Evolutionary conservation across 2,329 filamentous ascomycete species (phyloP).

Genomic region (Phialophora expanda): DNA sequence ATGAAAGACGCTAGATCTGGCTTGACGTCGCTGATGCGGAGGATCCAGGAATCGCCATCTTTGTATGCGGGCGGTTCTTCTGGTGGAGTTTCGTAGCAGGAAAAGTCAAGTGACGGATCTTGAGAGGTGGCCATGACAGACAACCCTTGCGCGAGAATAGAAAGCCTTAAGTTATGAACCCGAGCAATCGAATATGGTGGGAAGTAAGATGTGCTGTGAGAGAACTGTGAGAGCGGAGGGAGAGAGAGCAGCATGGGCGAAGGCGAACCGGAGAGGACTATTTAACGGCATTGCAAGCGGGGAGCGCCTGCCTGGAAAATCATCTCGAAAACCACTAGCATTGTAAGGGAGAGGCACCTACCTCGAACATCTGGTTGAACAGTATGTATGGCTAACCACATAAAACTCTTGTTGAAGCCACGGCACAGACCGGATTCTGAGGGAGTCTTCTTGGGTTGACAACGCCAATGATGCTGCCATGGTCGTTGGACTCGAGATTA

Average conservation of each 20-base stretch:
- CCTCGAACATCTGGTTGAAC: neutral
- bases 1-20: constrained; percentile 13
- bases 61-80: neutral
- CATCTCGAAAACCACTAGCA: neutral
- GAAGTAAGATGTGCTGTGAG: constrained; percentile 11
- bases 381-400: neutral
- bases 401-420: neutral
- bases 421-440: neutral
- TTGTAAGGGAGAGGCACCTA: neutral
- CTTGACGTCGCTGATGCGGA: constrained; percentile 17
- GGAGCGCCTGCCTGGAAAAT: constrained; percentile 2
- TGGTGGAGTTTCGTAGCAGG: constrained; percentile 1
- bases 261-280: neutral
- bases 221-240: neutral
- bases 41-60: constrained; percentile 17
- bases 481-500: neutral
- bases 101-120: neutral
- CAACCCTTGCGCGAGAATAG: neutral
- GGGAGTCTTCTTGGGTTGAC: neutral
- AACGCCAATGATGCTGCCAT: neutral
- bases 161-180: neutral
- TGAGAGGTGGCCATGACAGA: constrained; percentile 9
- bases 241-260: neutral
- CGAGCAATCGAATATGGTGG: constrained; percentile 1
- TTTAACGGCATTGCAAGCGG: neutral